Base-by-base conservation (phyloP, 1,284 basidiomycete genomes). In the Hypsizygus ulmarius region DNA sequence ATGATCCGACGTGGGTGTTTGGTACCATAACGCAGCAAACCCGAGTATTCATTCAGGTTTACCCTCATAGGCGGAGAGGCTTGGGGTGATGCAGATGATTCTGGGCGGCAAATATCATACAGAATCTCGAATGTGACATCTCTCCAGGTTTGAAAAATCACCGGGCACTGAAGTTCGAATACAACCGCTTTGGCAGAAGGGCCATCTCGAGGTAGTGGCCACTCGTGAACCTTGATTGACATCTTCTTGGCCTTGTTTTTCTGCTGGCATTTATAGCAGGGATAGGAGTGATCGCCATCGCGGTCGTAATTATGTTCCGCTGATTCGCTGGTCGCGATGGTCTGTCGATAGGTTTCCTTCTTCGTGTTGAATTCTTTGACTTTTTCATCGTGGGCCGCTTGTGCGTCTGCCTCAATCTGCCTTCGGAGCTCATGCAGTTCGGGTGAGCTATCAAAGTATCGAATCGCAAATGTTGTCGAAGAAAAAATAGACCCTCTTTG, bases 41-140 rank as follows among this genome's bases (percentile, higher is more conserved):
- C 39, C 0, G 3, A 2, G 21, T 46, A 46, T 0, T 43, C 10
- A 6, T 18, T 7, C 14, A 53, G 42, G 6, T 7, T 30, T 3
- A 30, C 28, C 14, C 43, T 21, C 3, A 25, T 21, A 1, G 37
- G 29, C 11, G 25, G n/a, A 3, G 36, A 50, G 39, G 39, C n/a
- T 11, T 10, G 39, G 15, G 12, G 15, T 1, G 15, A 32, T 1
- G 25, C 3, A 3, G 16, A 3, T 21, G 27, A 35, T 6, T 14
- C 36, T 16, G 43, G 47, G 14, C 46, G 52, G 39, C 64, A 66
- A 1, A 72, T 45, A 29, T 70, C 65, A 10, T 60, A 52, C 8
- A 73, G 59, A 35, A 81, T 53, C 6, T 52, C 42, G 39, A 68
- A 71, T 0, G 76, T 78, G 3, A 55, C 59, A 2, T 57, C 56